phyloP scores from a whole-genome alignment of 805 yeast species.

The Debaryomyces hansenii region DNA sequence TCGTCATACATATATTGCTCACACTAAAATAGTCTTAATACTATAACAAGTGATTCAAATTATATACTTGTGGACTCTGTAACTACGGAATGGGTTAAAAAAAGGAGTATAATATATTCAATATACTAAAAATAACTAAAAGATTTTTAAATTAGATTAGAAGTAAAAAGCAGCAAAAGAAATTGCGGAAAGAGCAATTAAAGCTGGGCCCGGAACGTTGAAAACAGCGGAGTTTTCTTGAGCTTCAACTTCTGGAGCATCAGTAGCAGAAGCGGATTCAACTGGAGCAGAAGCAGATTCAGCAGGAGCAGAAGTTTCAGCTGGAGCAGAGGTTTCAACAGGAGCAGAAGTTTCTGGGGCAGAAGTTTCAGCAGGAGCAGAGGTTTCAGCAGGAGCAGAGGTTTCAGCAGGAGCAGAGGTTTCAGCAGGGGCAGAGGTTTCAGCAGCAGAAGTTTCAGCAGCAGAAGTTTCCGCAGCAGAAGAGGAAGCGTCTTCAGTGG shows the following conservation, averaged over 20 bases:
- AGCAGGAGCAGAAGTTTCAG: constrained; percentile 1
- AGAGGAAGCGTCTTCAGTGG: constrained; percentile 11
- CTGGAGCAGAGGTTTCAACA: not conserved
- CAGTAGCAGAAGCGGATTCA: constrained; percentile 3
- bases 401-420: constrained; percentile 3
- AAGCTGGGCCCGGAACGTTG: not conserved
- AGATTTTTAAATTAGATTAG: not conserved
- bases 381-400: constrained; percentile 3
- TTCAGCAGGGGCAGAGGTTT: not conserved
- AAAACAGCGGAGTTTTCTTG: constrained; percentile 1
- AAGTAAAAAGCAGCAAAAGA: not conserved
- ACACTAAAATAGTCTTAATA: no score
- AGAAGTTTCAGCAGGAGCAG: constrained; percentile 5
- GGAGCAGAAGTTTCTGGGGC: not conserved
- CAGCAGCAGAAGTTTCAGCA: constrained; percentile 7
- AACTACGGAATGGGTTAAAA: no score
- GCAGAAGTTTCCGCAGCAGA: constrained; percentile 10
- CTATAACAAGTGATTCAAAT: no score
- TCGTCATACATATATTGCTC: no score
- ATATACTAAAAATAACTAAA: no score
- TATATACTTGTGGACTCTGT: no score
- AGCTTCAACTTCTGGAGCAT: not conserved
- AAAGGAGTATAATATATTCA: no score
- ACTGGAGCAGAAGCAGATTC: constrained; percentile 10
- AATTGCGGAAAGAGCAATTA: not conserved